A percentile compares a stretch with the other conserved stretches of the same genome.
These are phyloP conservation scores for Mortierella sp. DNA, from an alignment of 371 early-diverging fungal species.

Conservation along the genomic window DNA sequence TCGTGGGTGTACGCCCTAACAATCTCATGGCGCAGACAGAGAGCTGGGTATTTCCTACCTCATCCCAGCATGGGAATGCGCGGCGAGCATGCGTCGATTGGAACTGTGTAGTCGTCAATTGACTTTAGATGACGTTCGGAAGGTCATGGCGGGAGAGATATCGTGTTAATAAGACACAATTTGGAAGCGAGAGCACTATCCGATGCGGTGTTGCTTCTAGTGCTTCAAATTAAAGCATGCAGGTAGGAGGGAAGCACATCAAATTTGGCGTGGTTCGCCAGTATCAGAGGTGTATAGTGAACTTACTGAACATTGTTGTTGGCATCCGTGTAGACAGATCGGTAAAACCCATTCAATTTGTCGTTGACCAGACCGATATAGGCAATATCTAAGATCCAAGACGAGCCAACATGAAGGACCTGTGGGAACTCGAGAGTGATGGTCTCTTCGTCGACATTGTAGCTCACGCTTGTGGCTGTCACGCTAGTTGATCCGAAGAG, in stretches of 20 bases:
- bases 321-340: slow-evolving; percentile 69
- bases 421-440: slow-evolving; percentile 11
- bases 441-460: slow-evolving; percentile 10
- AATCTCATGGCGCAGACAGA: too few relatives aligned
- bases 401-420: slow-evolving; percentile 8
- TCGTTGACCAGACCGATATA: slow-evolving; percentile 72
- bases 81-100: slow-evolving; percentile 89
- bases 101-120: slow-evolving; percentile 88
- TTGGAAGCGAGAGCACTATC: too few relatives aligned
- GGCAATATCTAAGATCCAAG: slow-evolving; percentile 7
- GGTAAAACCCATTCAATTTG: slow-evolving; percentile 86
- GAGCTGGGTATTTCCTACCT: slow-evolving; percentile 34
- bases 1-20: too few relatives aligned
- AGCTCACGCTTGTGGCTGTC: slow-evolving; percentile 10
- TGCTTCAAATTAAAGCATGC: too few relatives aligned
- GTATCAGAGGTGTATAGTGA: too few relatives aligned
- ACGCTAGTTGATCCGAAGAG: background rate
- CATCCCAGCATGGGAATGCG: slow-evolving; percentile 93
- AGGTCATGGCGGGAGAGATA: background rate
- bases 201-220: too few relatives aligned
- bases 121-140: background rate
- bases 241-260: too few relatives aligned
- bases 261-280: too few relatives aligned
- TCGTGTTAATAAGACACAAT: background rate
- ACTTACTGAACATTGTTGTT: slow-evolving; percentile 10